Conservation (phyloP, 2,329 filamentous ascomycete species). For the Apiospora aurea region DNA sequence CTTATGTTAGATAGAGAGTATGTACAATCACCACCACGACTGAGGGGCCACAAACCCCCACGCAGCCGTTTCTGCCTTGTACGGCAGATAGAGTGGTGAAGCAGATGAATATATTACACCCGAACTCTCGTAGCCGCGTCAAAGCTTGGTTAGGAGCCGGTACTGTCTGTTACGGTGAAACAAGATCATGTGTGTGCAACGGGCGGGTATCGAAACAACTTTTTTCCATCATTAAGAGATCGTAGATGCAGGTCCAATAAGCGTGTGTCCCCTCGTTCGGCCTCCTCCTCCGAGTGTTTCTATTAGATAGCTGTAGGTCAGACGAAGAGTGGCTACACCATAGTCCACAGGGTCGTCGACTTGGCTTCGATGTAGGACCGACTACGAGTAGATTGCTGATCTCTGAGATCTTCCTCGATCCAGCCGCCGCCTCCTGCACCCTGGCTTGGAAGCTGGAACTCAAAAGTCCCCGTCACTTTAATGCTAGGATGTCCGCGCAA, state of each 20-base stretch:
- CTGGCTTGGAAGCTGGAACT: slow-evolving; percentile 10
- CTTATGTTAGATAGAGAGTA: neutral
- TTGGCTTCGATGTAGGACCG: neutral
- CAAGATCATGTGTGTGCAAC: neutral
- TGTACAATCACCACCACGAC: neutral
- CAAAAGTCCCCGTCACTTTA: slow-evolving; percentile 13
- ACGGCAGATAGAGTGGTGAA: neutral
- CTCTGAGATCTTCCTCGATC: neutral
- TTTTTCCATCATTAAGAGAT: neutral
- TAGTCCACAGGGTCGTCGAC: neutral
- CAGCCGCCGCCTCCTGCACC: neutral
- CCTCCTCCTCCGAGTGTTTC: neutral
- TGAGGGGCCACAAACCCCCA: neutral
- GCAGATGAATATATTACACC: neutral
- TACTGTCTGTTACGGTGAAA: neutral
- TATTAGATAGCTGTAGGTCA: neutral
- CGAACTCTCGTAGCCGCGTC: slow-evolving; percentile 14
- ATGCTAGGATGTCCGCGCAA: neutral
- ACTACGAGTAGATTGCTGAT: neutral
- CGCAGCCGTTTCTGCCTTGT: neutral
- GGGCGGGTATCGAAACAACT: neutral
- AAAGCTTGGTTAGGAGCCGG: neutral
- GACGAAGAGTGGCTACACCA: neutral
- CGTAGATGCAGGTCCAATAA: neutral
- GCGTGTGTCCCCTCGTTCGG: neutral